Conservation (phyloP, 2,329 filamentous ascomycete genomes). For the Botrytis elliptica region DNA sequence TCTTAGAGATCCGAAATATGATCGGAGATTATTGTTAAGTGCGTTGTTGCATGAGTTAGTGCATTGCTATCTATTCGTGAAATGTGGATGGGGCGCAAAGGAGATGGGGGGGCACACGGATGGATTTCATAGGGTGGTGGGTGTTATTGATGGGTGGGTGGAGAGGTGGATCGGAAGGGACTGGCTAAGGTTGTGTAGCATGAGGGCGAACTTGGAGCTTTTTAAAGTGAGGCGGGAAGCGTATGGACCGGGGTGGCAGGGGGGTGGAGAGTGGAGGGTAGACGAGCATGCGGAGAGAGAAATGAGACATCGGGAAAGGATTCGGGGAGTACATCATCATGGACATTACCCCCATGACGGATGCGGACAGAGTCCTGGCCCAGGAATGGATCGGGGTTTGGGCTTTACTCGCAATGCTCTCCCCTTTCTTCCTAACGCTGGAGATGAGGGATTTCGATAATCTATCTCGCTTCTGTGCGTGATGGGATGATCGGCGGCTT, state of each 20-base stretch:
- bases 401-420: not conserved
- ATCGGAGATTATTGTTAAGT: slow-evolving; percentile 59
- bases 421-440: not conserved
- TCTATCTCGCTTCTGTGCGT: not conserved
- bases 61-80: slow-evolving; percentile 64
- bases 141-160: slow-evolving; percentile 61
- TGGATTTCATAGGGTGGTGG: slow-evolving; percentile 59
- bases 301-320: not conserved
- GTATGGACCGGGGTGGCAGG: not conserved
- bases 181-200: slow-evolving; percentile 54
- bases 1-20: slow-evolving; percentile 51
- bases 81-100: slow-evolving; percentile 57
- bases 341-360: not conserved
- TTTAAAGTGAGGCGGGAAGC: slow-evolving; percentile 41
- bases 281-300: not conserved
- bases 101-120: slow-evolving; percentile 58
- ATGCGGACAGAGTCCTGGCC: slow-evolving; percentile 11
- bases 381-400: not conserved
- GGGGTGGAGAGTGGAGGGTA: not conserved
- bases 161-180: slow-evolving; percentile 49
- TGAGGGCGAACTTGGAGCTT: slow-evolving; percentile 60
- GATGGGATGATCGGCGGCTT: not conserved
- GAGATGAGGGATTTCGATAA: slow-evolving; percentile 4
- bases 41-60: slow-evolving; percentile 67
- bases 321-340: not conserved